A percentile compares a stretch with the other conserved stretches of the same genome.
phyloP scores from a whole-genome alignment of 495 filamentous ascomycete genomes.

The Polyplosphaeria fusca region DNA sequence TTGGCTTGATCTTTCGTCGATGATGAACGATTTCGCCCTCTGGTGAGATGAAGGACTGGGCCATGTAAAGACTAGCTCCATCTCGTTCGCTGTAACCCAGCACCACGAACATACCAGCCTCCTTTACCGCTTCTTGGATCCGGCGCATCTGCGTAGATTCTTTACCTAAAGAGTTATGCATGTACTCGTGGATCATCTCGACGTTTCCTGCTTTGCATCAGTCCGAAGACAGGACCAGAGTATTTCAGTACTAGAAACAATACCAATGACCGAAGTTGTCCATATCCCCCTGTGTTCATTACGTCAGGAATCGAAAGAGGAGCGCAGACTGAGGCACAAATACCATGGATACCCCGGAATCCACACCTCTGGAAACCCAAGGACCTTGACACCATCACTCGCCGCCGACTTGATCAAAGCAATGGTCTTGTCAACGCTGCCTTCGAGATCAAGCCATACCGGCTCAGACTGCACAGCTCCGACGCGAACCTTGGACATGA shows the following conservation, averaged over 20 bases:
- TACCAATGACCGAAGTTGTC: conserved; percentile 28
- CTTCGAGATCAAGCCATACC: conserved; percentile 38
- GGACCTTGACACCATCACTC: conserved; percentile 34
- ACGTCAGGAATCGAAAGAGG: background rate
- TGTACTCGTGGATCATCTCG: conserved; percentile 34
- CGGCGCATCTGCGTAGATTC: conserved; percentile 39
- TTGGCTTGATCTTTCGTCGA: conserved; percentile 31
- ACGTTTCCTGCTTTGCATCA: conserved; percentile 18
- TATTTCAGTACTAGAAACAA: background rate
- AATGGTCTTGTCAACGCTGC: conserved; percentile 37
- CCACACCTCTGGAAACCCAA: conserved; percentile 45
- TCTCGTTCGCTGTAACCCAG: conserved; percentile 24
- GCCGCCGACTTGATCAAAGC: conserved; percentile 37
- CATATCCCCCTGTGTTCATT: conserved; percentile 23
- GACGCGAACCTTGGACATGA: conserved; percentile 15
- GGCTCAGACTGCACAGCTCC: conserved; percentile 16
- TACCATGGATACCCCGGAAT: conserved; percentile 44
- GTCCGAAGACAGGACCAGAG: too few species aligned
- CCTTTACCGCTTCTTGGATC: conserved; percentile 34
- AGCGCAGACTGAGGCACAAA: background rate
- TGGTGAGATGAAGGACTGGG: conserved; percentile 26
- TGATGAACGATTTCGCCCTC: conserved; percentile 24
- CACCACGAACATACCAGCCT: conserved; percentile 34
- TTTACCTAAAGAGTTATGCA: conserved; percentile 34
- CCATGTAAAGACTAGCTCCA: conserved; percentile 21